Base-by-base conservation (phyloP, 2,329 filamentous ascomycete genomes). In the Coniosporium tulheliwenetii region DNA sequence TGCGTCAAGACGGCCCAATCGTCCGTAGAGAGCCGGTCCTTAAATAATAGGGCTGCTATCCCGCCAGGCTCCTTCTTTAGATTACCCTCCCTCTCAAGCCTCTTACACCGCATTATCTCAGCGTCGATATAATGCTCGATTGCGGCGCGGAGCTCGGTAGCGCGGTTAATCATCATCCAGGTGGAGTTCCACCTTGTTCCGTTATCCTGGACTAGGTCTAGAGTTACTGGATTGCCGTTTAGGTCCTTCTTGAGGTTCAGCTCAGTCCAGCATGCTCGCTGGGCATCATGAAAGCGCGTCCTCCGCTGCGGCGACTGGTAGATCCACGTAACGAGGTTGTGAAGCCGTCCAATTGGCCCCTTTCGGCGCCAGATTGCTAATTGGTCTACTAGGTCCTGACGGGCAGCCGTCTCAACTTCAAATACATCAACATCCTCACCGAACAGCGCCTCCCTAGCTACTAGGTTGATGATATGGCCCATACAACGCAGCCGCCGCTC, bases 381-480 rank as follows among this genome's bases (percentile, higher is more conserved):
- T 40, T 14, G 42, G 46, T 42, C 43, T 36, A 36, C 34, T 8
- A n/a, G 37, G 29, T 36, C 46, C 45, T 31, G 43, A n/a, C n/a
- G n/a, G 13, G 30, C 35, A 4, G 16, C 9, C 12, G 44, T 8
- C 31, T 42, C 45, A 2, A 37, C 15, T 13, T 45, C 38, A 30
- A 48, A 40, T 13, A 40, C 38, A 5, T 46, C 41, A 5, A 13
- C 26, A 8, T 47, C 40, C 3, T 37, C 30, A n/a, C 46, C 40
- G 36, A 47, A 42, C 8, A 48, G 38, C 10, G 43, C 33, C 3
- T 43, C 38, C 37, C 45, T 41, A 2, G 33, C 41, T n/a, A 47
- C 42, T 16, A 48, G 46, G 41, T 48, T 48, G 36, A 47, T 16
- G 10, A 45, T 35, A 39, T 45, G 40, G 31, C 43, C 39, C 12